These are phyloP conservation scores for Mixia osmundae DNA, from an alignment of 1,284 basidiomycete genomes.

Conservation along the genomic window DNA sequence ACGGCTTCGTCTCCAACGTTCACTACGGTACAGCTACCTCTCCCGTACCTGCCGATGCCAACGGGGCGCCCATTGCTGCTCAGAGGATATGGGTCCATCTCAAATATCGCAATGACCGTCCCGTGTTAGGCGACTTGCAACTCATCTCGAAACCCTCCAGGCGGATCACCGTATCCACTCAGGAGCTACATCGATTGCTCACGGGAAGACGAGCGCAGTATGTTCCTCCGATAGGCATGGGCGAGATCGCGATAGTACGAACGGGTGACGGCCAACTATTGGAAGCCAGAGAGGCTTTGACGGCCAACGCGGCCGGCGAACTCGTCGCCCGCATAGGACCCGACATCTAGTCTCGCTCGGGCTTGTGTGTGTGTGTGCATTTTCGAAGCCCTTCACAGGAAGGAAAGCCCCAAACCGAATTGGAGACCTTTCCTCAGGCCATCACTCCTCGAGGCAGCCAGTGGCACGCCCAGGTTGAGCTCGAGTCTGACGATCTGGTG, in stretches of 20 bases:
- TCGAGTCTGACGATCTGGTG: slow-evolving; percentile 68
- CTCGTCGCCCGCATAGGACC: too few relatives aligned
- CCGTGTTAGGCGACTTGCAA: slow-evolving; percentile 1
- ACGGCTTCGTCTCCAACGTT: slow-evolving; percentile 1
- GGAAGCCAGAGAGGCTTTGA: not conserved
- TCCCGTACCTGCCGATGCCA: not conserved
- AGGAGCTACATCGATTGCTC: not conserved
- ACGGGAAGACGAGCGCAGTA: slow-evolving; percentile 1
- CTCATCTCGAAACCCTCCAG: not conserved
- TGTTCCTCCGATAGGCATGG: not conserved
- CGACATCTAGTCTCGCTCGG: too few relatives aligned
- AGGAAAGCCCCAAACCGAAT: slow-evolving; percentile 77
- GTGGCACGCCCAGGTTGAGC: slow-evolving; percentile 73
- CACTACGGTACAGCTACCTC: not conserved
- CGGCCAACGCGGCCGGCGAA: not conserved
- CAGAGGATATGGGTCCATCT: slow-evolving; percentile 1
- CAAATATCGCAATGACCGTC: slow-evolving; percentile 1
- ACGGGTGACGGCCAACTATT: not conserved
- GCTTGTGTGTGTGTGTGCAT: too few relatives aligned
- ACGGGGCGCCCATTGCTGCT: not conserved
- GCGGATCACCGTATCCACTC: not conserved
- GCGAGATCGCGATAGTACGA: not conserved
- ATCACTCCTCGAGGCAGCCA: slow-evolving; percentile 55
- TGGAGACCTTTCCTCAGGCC: slow-evolving; percentile 57
- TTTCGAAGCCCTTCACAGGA: too few relatives aligned